phyloP scores from a whole-genome alignment of 441 rosid species.

The Adansonia madagascariensis region DNA sequence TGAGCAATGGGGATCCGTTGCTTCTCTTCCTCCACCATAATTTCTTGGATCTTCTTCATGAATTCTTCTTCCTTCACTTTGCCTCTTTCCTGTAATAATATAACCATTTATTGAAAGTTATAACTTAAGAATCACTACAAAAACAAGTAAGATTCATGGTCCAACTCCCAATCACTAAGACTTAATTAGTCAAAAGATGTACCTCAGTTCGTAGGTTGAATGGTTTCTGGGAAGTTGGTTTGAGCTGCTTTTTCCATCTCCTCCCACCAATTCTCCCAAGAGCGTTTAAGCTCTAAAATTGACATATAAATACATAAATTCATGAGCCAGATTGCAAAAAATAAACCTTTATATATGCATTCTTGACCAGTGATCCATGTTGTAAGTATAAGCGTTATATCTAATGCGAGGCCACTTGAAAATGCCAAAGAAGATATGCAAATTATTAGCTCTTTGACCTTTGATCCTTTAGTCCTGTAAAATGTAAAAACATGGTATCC shows the following conservation, averaged over 20 bases:
- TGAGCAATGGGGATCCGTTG: conserved; percentile 81
- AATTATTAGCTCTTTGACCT: background rate
- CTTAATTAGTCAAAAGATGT: conserved; percentile 17
- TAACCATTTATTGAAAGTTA: conserved; percentile 29
- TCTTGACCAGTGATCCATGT: background rate
- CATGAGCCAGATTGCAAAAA: background rate
- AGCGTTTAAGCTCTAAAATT: conserved; percentile 70
- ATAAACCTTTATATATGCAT: background rate
- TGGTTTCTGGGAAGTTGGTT: conserved; percentile 69
- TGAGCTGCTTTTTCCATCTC: conserved; percentile 70
- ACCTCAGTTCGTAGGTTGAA: conserved; percentile 91
- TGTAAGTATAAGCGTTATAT: background rate
- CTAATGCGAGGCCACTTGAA: background rate
- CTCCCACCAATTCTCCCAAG: conserved; percentile 63
- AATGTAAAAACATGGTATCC: background rate
- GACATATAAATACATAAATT: conserved; percentile 19
- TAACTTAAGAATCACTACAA: conserved; percentile 13
- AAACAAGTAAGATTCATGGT: conserved; percentile 1
- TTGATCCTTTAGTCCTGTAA: background rate
- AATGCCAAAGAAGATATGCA: too few relatives aligned
- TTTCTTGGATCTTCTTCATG: conserved; percentile 69
- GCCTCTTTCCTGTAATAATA: conserved; percentile 73
- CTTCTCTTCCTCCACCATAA: conserved; percentile 67
- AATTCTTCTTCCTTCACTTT: conserved; percentile 83
- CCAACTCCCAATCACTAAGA: background rate